phyloP scores from a whole-genome alignment of 208 protist genomes.

The Zelonia costaricensis region DNA sequence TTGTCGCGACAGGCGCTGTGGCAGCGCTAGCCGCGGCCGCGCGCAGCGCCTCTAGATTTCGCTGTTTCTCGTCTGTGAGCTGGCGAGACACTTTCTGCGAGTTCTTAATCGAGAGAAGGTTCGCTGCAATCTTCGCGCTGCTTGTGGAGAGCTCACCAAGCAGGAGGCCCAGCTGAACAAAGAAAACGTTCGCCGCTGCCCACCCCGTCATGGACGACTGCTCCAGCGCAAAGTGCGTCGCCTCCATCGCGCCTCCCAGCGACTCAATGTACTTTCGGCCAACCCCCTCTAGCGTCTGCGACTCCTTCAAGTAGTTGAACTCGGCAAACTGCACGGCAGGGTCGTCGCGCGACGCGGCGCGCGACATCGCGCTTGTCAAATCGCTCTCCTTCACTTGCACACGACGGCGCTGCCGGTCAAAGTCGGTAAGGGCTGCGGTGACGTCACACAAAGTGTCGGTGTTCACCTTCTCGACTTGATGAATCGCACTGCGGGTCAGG shows the following conservation, averaged over 20 bases:
- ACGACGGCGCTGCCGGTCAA: conserved; percentile 48
- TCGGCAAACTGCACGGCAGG: conserved; percentile 25
- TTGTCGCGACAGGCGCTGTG: background rate
- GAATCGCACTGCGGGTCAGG: conserved; percentile 33
- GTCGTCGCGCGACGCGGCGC: conserved; percentile 1
- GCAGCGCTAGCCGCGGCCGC: background rate
- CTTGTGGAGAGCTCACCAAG: conserved; percentile 30
- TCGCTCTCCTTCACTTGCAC: conserved; percentile 44
- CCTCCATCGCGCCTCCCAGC: conserved; percentile 39
- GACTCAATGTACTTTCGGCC: conserved; percentile 41
- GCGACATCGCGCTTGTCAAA: conserved; percentile 6
- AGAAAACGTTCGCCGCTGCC: conserved; percentile 69
- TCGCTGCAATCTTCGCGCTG: conserved; percentile 27
- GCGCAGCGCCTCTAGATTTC: conserved; percentile 7
- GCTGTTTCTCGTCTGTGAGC: conserved; percentile 59
- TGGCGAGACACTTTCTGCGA: conserved; percentile 51
- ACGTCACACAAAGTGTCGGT: conserved; percentile 36
- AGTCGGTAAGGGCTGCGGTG: conserved; percentile 35
- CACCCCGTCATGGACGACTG: conserved; percentile 73
- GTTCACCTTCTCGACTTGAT: conserved; percentile 40
- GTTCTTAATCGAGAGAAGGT: conserved; percentile 53
- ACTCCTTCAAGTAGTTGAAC: conserved; percentile 27
- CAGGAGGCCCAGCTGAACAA: conserved; percentile 52
- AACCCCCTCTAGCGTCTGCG: conserved; percentile 24
- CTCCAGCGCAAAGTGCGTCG: conserved; percentile 59